These are phyloP conservation scores for Zymoseptoria crescenta DNA, from an alignment of 2,329 filamentous ascomycete species.

Conservation along the genomic window DNA sequence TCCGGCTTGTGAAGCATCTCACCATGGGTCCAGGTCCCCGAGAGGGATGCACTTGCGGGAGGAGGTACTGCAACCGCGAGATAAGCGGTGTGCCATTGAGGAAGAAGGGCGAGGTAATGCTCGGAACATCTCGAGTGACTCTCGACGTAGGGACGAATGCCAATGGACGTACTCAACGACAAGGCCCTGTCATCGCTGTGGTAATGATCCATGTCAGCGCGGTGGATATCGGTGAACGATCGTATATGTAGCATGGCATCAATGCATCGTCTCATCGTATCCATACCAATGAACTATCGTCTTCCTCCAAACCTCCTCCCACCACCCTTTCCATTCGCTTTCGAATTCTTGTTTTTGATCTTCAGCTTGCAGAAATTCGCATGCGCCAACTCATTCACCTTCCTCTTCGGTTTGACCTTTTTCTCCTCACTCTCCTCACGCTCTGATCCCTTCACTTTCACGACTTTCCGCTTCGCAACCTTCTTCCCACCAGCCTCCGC, in stretches of 20 bases:
- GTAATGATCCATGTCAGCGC: too few species aligned
- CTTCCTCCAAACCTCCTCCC: constrained; percentile 26
- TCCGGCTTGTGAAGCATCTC: too few species aligned
- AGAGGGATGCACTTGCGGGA: too few species aligned
- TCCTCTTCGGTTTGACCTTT: constrained; percentile 30
- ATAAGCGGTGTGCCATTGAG: too few species aligned
- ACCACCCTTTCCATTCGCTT: constrained; percentile 34
- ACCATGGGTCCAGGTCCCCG: too few species aligned
- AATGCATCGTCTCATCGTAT: background rate
- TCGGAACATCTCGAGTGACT: too few species aligned
- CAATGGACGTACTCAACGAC: too few species aligned
- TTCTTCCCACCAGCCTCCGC: background rate
- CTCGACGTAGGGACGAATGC: too few species aligned
- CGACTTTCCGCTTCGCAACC: constrained; percentile 5
- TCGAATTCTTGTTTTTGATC: constrained; percentile 43
- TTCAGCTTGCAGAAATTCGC: constrained; percentile 44
- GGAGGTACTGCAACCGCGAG: too few species aligned
- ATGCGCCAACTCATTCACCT: constrained; percentile 40
- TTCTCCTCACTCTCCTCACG: background rate
- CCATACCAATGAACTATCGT: constrained; percentile 4
- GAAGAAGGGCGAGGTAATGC: too few species aligned
- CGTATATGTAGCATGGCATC: background rate
- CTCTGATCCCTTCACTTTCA: constrained; percentile 2
- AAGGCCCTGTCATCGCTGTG: too few species aligned
- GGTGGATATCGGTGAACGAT: background rate